A percentile compares a stretch with the other conserved stretches of the same genome.
phyloP scores from a whole-genome alignment of 148 eudicot species.

The Pharnaceum exiguum region DNA sequence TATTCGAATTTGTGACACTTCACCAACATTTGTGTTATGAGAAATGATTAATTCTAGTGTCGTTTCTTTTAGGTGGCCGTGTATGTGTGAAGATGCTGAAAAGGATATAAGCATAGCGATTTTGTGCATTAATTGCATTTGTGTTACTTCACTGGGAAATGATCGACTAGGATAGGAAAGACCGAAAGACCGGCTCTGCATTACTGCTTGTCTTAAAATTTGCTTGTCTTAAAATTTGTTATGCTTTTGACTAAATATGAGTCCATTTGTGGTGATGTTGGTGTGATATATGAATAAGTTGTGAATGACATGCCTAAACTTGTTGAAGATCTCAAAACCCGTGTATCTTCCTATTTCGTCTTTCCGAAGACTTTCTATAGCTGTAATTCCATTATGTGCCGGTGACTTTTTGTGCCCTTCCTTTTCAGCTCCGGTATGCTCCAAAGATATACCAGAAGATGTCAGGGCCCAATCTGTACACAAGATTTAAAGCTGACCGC shows the following conservation, averaged over 20 bases:
- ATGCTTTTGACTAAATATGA: neutral
- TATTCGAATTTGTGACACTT: too few species aligned
- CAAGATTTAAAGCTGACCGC: conserved; percentile 60
- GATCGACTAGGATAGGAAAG: too few species aligned
- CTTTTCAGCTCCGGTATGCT: conserved; percentile 71
- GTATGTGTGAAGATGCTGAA: neutral
- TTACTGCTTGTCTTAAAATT: neutral
- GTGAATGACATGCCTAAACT: neutral
- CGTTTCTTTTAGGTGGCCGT: too few species aligned
- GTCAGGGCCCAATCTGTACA: conserved; percentile 52
- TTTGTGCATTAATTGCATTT: neutral
- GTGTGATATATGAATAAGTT: neutral
- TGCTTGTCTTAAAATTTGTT: neutral
- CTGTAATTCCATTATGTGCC: neutral
- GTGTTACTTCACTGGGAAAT: too few species aligned
- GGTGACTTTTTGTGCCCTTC: neutral
- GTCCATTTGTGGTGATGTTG: neutral
- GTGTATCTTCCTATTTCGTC: neutral
- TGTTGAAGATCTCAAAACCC: too few species aligned
- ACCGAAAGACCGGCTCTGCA: too few species aligned
- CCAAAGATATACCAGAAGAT: conserved; percentile 69
- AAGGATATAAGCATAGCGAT: neutral
- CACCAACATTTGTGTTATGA: too few species aligned
- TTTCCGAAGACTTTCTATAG: neutral
- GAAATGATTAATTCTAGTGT: too few species aligned